Conservation (phyloP, 2,329 filamentous ascomycete genomes). For the Colletotrichum chlorophyti region DNA sequence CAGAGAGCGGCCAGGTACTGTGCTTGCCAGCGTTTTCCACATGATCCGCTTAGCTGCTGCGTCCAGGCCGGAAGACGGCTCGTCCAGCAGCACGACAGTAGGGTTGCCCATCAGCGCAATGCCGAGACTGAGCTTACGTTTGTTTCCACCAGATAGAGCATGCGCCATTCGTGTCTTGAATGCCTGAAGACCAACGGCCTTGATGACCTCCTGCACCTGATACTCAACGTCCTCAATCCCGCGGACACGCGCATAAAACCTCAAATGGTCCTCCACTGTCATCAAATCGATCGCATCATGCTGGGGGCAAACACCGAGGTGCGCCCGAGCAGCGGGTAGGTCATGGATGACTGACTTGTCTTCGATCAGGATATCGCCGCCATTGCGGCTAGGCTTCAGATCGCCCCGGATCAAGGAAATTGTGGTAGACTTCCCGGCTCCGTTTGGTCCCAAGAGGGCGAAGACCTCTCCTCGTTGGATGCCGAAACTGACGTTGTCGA, state of each 20-base stretch:
- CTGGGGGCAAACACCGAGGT: constrained; percentile 91
- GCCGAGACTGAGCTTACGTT: constrained; percentile 87
- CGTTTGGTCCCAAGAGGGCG: constrained; percentile 87
- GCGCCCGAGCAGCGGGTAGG: constrained; percentile 73
- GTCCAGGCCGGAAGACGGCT: constrained; percentile 88
- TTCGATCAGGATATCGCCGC: constrained; percentile 85
- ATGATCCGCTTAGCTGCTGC: constrained; percentile 90
- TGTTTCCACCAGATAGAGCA: constrained; percentile 88
- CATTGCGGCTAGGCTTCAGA: constrained; percentile 71
- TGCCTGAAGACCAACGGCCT: constrained; percentile 76
- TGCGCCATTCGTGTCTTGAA: constrained; percentile 79
- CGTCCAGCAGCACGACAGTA: constrained; percentile 84
- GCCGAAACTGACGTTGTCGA: constrained; percentile 88
- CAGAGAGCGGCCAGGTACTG: constrained; percentile 79
- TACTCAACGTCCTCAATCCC: constrained; percentile 78
- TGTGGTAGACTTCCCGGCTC: constrained; percentile 89
- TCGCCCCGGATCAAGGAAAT: constrained; percentile 93
- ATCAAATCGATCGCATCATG: constrained; percentile 89
- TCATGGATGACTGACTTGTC: constrained; percentile 75
- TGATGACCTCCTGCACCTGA: constrained; percentile 80
- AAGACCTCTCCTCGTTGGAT: constrained; percentile 84
- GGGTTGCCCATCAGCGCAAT: constrained; percentile 95
- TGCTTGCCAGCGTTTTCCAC: constrained; percentile 83
- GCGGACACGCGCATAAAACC: constrained; percentile 85
- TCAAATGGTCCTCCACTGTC: constrained; percentile 86